Evolutionary conservation across 1,284 basidiomycete species (phyloP), one percentile per base, ranked within the genome.

Genomic region (Ceratorhiza oryzae-sativae): DNA sequence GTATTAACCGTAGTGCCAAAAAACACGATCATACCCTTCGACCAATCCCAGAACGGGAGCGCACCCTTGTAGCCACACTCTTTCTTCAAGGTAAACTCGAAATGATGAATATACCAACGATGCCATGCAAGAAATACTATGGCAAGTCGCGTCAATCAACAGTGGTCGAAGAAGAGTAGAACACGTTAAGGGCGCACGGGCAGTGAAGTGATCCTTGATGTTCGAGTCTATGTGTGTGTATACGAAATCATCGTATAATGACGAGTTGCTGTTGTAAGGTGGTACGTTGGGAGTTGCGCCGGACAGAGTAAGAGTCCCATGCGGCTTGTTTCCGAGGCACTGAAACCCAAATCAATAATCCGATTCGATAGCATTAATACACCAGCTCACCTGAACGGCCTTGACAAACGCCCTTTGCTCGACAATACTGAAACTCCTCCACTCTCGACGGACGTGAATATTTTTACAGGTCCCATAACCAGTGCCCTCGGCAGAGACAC

Each of bases 21-120:
- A 32, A 20, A 20, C 42, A 23, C 3, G 27, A 45, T 32, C 55
- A 12, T 39, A 70, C 70, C 73, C 10, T 32, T 23, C 10, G 72
- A 56, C 72, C 72, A 73, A 32, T 73, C 63, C 72, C 72, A 73
- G 30, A 39, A 73, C 9, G 72, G 72, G 3, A 73, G 18, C n/a
- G 46, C 27, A 0, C 72, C 72, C n/a, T 55, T 34, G 25, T 63
- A 73, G 0, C 45, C 32, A 36, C 72, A 73, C 41, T 63, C 18
- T 2, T 51, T 25, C 49, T 58, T n/a, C n/a, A 73, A 25, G n/a
- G 60, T 25, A 1, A 6, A 32, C 27, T 63, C 56, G 15, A 73
- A 51, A 1, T 55, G 72, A 27, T 56, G 32, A 1, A 73, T 30
- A 39, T 18, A 65, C 53, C 56, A 62, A 12, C 72, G 53, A 53